Evolutionary conservation across 345 rosid species (phyloP).

Genomic region (Citropsis articulata): DNA sequence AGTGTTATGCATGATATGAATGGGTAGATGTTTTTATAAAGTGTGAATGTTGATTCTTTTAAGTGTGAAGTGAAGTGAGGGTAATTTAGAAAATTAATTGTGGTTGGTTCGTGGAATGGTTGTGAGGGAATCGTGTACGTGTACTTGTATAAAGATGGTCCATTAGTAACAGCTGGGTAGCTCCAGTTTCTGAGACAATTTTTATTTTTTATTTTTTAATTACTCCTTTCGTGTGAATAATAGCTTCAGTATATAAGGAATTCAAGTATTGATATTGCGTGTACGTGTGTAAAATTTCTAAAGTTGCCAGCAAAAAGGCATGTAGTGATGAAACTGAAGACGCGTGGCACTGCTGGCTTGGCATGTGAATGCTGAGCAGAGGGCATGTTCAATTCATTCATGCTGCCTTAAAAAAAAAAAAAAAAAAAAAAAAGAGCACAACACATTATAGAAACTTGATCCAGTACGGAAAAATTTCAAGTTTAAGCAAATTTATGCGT

Average conservation of each 20-base stretch:
- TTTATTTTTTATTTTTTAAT: too few relatives aligned
- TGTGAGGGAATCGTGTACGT: not conserved
- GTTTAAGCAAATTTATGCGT: not conserved
- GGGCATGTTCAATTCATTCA: not conserved
- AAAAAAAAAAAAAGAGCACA: too few relatives aligned
- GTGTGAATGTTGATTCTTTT: not conserved
- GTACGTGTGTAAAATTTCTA: too few relatives aligned
- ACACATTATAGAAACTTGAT: too few relatives aligned
- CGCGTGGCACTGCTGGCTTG: not conserved
- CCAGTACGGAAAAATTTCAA: not conserved
- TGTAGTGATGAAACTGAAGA: not conserved
- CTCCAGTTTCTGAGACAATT: too few relatives aligned
- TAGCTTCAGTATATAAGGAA: too few relatives aligned
- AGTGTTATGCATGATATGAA: not conserved
- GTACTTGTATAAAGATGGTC: not conserved
- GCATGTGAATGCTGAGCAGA: not conserved
- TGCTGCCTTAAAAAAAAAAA: not conserved
- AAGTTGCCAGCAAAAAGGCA: not conserved
- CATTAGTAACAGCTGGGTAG: not conserved
- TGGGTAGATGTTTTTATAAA: not conserved
- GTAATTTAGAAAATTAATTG: not conserved
- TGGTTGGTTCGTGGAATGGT: not conserved
- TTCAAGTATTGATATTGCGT: not conserved
- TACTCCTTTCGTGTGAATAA: too few relatives aligned
- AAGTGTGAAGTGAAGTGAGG: not conserved